Evolutionary conservation across 768 basidiomycete species (phyloP), one percentile per base, ranked within the genome.

Genomic region (Lactarius hatsudake): DNA sequence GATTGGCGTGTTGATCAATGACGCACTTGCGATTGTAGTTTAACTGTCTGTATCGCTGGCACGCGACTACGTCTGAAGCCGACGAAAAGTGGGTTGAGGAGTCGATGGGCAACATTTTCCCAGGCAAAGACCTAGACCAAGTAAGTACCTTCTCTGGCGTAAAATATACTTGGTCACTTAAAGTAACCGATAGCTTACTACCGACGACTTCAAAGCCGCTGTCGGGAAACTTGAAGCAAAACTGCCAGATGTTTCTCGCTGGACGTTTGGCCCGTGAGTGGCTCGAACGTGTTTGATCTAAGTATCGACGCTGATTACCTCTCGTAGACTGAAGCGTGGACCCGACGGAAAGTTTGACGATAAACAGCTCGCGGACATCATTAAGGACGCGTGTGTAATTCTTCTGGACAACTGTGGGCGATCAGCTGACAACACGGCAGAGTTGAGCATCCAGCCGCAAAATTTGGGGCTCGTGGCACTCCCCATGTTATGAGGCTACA

Each of bases 41-140:
- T 80, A 94, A 94, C 72, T 89, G 89, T 71, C 77, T 94, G 63
- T 94, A 94, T 76, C 84, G 90, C 81, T 86, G 93, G 93, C 93
- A 94, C 56, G 88, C 93, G 1, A 93, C 92, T 0, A 91, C 89
- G 0, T 91, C 89, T 55, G 71, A 73, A 18, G 81, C 83, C 62
- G 92, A 93, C 62, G 92, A 90, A 73, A 76, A 86, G 64, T 93
- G 90, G 90, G 84, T 87, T 3, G 72, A 77, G 43, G 34, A 73
- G n/a, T 75, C 86, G 20, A 86, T 90, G 71, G 69, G 71, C 36
- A 64, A 81, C 5, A 66, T 87, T 45, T 93, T 92, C 75, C 79
- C 80, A 0, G 83, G 78, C 4, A 85, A 86, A 71, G 0, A 40
- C 65, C 79, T 81, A 4, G 85, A 90, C 1, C 48, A 72, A 12